Conservation (phyloP, 495 filamentous ascomycete species). For the Hypoxylon rickii region DNA sequence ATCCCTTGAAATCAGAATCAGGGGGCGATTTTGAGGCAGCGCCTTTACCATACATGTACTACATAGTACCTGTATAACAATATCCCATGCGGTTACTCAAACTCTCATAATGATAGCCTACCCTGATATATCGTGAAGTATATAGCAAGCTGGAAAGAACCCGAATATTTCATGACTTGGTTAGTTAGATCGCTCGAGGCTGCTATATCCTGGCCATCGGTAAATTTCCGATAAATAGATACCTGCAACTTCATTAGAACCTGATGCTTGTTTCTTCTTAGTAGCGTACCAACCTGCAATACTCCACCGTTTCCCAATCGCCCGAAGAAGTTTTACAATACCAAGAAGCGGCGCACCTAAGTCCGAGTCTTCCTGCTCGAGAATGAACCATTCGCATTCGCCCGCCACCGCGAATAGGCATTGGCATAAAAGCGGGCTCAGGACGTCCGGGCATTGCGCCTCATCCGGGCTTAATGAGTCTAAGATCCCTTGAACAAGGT, state of each 20-base stretch:
- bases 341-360: constrained; percentile 13
- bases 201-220: constrained; percentile 27
- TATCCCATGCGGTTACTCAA: too few species aligned
- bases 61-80: neutral
- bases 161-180: too few species aligned
- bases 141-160: too few species aligned
- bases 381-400: constrained; percentile 29
- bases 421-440: constrained; percentile 24
- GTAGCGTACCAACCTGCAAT: constrained; percentile 12
- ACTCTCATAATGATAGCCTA: too few species aligned
- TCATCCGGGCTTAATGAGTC: neutral
- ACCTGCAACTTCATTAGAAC: constrained; percentile 9
- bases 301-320: constrained; percentile 24
- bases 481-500: constrained; percentile 17
- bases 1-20: constrained; percentile 31
- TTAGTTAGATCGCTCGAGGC: neutral
- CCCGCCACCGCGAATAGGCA: constrained; percentile 26
- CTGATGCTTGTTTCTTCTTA: neutral
- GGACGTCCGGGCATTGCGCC: neutral
- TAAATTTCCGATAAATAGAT: constrained; percentile 24
- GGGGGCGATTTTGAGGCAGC: constrained; percentile 26
- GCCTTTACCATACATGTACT: too few species aligned
- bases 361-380: constrained; percentile 18
- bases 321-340: constrained; percentile 15
- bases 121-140: too few species aligned